Percentiles rank a stretch among this genome's conserved stretches.
phyloP scores from a whole-genome alignment of 805 yeast genomes.

The Saturnispora quitensis region DNA sequence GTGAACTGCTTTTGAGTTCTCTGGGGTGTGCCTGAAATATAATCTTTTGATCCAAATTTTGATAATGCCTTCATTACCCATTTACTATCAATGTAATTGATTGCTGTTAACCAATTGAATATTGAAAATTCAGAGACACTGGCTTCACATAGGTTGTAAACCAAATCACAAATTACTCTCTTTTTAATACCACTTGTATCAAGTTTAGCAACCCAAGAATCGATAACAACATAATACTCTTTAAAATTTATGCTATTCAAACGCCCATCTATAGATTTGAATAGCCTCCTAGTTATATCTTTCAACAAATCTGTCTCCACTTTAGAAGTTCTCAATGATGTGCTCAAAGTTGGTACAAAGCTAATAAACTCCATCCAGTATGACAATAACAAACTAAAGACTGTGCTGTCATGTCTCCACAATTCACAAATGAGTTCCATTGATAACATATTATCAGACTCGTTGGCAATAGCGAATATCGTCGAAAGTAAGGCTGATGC shows the following conservation, averaged over 20 bases:
- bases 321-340: neutral
- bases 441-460: neutral
- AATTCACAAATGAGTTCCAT: constrained; percentile 1
- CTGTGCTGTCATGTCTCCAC: neutral
- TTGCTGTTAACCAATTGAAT: constrained; percentile 5
- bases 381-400: neutral
- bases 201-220: neutral
- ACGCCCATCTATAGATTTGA: neutral
- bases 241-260: neutral
- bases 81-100: neutral
- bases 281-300: neutral
- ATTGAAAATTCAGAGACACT: neutral
- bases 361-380: constrained; percentile 4
- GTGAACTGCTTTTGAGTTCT: constrained; percentile 41
- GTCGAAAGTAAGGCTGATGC: neutral
- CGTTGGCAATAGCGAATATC: neutral
- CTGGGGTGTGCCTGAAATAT: constrained; percentile 28
- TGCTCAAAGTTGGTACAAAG: neutral
- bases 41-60: constrained; percentile 20
- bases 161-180: neutral
- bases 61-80: constrained; percentile 5
- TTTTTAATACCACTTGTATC: neutral
- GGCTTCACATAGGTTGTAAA: constrained; percentile 4
- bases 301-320: neutral
- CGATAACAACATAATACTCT: neutral